These are phyloP conservation scores for Metarhizium humberi DNA, from an alignment of 2,329 filamentous ascomycete species.

Conservation along the genomic window DNA sequence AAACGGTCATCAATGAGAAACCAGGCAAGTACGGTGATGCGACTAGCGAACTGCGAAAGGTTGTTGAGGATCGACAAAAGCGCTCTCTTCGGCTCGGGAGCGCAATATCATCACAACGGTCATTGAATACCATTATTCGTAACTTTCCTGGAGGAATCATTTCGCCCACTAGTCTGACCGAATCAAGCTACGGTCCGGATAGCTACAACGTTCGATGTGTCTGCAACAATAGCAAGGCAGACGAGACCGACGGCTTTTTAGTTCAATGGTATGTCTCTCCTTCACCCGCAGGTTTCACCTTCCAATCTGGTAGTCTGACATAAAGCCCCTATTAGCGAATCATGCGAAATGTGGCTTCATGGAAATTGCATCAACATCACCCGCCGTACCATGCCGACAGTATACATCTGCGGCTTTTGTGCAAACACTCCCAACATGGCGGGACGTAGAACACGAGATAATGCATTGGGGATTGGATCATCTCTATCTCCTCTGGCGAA, in stretches of 20 bases:
- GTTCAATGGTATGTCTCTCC: conserved; percentile 47
- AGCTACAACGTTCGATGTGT: conserved; percentile 45
- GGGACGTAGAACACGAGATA: conserved; percentile 34
- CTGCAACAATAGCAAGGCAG: conserved; percentile 36
- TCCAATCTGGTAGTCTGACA: not conserved
- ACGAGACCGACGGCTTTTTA: conserved; percentile 45
- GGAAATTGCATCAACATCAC: conserved; percentile 54
- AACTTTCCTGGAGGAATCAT: conserved; percentile 28
- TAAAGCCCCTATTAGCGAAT: conserved; percentile 35
- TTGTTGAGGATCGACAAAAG: conserved; percentile 43
- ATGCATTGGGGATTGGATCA: conserved; percentile 22
- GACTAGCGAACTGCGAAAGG: conserved; percentile 48
- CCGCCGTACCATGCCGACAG: conserved; percentile 43
- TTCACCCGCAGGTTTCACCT: not conserved
- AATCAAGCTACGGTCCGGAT: conserved; percentile 33
- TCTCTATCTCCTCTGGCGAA: conserved; percentile 30
- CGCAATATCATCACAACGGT: conserved; percentile 24
- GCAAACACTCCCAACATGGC: conserved; percentile 48
- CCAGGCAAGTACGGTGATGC: conserved; percentile 42
- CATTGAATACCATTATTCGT: conserved; percentile 21
- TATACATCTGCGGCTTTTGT: conserved; percentile 57
- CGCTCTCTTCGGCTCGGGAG: conserved; percentile 22
- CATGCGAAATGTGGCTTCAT: conserved; percentile 57
- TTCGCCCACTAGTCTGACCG: conserved; percentile 43
- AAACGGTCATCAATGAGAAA: conserved; percentile 44